phyloP scores from a whole-genome alignment of 306 rosid genomes.

The Pterocarpus macrocarpus region DNA sequence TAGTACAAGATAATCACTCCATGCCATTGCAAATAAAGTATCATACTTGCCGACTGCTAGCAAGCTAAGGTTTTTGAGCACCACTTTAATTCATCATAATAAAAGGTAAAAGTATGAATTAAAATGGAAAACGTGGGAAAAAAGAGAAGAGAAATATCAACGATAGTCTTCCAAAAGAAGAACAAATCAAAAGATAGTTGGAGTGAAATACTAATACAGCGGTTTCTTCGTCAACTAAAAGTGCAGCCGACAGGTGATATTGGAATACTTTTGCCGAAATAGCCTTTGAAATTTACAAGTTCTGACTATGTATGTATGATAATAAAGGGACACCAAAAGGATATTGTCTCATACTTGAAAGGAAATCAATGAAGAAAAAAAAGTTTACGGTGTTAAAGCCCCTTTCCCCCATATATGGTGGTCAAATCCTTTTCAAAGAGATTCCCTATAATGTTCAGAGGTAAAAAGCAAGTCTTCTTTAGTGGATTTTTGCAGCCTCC shows the following conservation, averaged over 20 bases:
- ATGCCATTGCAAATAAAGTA: neutral
- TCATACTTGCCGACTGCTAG: constrained; percentile 44
- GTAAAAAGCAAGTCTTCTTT: constrained; percentile 29
- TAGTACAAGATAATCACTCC: constrained; percentile 2
- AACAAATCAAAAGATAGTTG: neutral
- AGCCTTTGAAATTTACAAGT: constrained; percentile 43
- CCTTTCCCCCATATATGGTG: constrained; percentile 5
- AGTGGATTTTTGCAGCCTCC: constrained; percentile 19
- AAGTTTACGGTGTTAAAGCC: constrained; percentile 18
- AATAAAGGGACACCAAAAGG: constrained; percentile 29
- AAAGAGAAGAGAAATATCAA: neutral
- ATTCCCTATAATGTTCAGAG: neutral
- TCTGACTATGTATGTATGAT: constrained; percentile 9
- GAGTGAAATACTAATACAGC: constrained; percentile 14
- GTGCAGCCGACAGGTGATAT: constrained; percentile 52
- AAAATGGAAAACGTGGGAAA: constrained; percentile 29
- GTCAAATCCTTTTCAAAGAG: constrained; percentile 39
- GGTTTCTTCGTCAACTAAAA: constrained; percentile 55
- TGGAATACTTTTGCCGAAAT: constrained; percentile 49
- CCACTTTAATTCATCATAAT: neutral
- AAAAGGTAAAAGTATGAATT: constrained; percentile 11
- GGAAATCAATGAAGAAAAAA: constrained; percentile 29
- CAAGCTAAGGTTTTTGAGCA: neutral
- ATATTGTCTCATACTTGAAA: constrained; percentile 35
- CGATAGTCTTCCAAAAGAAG: neutral